Conservation (phyloP, 176 grass and related monocot genomes). For the Tillandsia leiboldiana region DNA sequence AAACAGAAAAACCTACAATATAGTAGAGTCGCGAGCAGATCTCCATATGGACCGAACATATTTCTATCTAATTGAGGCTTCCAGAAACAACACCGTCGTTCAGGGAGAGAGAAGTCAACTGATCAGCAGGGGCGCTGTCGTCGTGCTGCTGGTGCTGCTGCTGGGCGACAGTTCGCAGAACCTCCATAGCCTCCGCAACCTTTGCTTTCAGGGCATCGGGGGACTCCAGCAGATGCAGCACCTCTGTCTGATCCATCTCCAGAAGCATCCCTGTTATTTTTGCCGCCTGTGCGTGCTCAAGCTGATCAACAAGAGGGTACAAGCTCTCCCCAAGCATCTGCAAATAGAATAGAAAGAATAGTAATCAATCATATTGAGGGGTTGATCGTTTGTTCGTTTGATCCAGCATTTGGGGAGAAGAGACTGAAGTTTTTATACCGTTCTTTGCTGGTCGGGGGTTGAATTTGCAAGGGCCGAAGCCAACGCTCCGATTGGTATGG, state of each 20-base stretch:
- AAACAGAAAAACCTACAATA: too few relatives aligned
- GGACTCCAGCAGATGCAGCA: conserved; percentile 53
- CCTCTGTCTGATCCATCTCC: conserved; percentile 64
- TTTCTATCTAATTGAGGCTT: not conserved
- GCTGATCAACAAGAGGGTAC: conserved; percentile 50
- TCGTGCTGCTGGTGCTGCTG: conserved; percentile 20
- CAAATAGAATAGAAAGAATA: conserved; percentile 2
- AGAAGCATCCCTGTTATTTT: conserved; percentile 69
- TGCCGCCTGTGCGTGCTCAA: conserved; percentile 48
- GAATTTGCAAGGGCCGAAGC: conserved; percentile 52
- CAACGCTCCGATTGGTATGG: conserved; percentile 33
- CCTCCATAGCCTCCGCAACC: conserved; percentile 56
- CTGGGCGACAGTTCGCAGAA: conserved; percentile 35
- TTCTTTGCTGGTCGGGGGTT: conserved; percentile 45
- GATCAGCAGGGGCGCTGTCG: conserved; percentile 17
- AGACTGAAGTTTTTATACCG: conserved; percentile 18
- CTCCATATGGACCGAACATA: too few relatives aligned
- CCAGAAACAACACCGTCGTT: conserved; percentile 19
- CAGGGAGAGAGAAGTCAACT: conserved; percentile 29
- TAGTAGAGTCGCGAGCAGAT: too few relatives aligned
- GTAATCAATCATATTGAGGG: not conserved
- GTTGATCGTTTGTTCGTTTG: not conserved
- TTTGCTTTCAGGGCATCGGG: conserved; percentile 53
- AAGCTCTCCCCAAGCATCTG: conserved; percentile 57
- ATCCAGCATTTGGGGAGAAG: not conserved